Percentiles rank a stretch among this genome's conserved stretches.
These are phyloP conservation scores for Barnettozyma botsteinii DNA, from an alignment of 805 yeast genomes.

Conservation along the genomic window DNA sequence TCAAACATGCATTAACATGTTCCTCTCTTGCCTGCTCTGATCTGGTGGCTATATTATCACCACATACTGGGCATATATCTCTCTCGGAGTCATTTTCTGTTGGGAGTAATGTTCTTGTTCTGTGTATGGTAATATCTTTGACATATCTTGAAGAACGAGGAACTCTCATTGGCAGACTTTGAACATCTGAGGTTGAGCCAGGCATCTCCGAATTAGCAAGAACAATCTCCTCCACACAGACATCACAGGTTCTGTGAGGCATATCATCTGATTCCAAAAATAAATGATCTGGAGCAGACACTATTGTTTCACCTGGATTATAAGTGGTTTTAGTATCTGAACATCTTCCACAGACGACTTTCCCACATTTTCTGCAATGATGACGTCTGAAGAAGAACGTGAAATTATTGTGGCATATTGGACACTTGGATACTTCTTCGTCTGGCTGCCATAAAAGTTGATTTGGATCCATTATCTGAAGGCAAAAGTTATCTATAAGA, in stretches of 20 bases:
- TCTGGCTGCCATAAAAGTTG: constrained; percentile 63
- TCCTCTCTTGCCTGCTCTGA: constrained; percentile 38
- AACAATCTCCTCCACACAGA: constrained; percentile 57
- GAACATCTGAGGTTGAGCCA: constrained; percentile 11
- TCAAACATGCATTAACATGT: constrained; percentile 70
- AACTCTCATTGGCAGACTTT: constrained; percentile 11
- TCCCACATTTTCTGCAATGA: constrained; percentile 80
- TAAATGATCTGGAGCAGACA: constrained; percentile 44
- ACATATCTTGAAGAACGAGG: constrained; percentile 6
- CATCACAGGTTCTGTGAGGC: constrained; percentile 70
- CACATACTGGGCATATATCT: constrained; percentile 38
- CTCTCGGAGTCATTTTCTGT: constrained; percentile 27
- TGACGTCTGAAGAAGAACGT: constrained; percentile 67
- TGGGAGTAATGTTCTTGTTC: neutral
- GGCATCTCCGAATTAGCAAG: constrained; percentile 3
- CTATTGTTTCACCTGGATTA: constrained; percentile 54
- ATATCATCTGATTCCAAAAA: constrained; percentile 44
- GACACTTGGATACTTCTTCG: constrained; percentile 44
- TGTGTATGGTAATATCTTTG: constrained; percentile 10
- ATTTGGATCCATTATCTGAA: neutral
- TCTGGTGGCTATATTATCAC: constrained; percentile 15
- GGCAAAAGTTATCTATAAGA: no score
- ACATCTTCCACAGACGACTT: constrained; percentile 69
- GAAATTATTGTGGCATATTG: constrained; percentile 46
- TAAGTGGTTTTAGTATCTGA: constrained; percentile 48